Conservation (phyloP, 306 rosid genomes). For the Gastrolobium villosum region DNA sequence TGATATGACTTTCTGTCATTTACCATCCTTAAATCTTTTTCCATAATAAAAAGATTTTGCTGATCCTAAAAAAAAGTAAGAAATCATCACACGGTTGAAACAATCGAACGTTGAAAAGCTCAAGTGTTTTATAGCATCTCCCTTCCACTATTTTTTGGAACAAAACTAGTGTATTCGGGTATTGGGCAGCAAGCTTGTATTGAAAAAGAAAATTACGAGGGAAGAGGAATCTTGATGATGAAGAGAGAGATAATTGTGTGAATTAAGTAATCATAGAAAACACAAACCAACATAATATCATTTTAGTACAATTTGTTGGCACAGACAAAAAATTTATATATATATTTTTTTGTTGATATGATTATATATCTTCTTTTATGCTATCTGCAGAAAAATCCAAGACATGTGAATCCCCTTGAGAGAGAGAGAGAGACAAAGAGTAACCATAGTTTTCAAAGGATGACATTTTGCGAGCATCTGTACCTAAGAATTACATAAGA, state of each 20-base stretch:
- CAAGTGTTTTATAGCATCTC: background rate
- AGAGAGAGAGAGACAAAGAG: constrained; percentile 35
- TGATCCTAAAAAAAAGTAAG: background rate
- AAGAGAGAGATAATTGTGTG: constrained; percentile 12
- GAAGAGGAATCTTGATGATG: constrained; percentile 29
- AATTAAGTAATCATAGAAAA: constrained; percentile 21
- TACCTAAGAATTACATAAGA: constrained; percentile 76
- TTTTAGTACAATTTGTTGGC: constrained; percentile 46
- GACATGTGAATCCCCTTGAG: constrained; percentile 50
- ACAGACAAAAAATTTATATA: constrained; percentile 14
- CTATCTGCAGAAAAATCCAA: constrained; percentile 50
- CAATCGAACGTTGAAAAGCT: background rate
- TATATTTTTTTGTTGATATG: constrained; percentile 22
- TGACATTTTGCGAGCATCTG: constrained; percentile 61
- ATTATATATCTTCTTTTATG: constrained; percentile 36
- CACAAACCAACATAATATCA: constrained; percentile 34
- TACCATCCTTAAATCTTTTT: too few relatives aligned
- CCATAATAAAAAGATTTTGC: background rate
- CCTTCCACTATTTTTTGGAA: constrained; percentile 28
- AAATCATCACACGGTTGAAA: background rate
- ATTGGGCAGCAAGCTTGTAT: constrained; percentile 13
- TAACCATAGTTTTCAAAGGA: constrained; percentile 41
- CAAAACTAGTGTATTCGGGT: constrained; percentile 14
- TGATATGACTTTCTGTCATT: too few relatives aligned
- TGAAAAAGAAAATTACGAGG: constrained; percentile 1